Evolutionary conservation across 345 rosid genomes (phyloP).

Genomic region (Citrus inodora): DNA sequence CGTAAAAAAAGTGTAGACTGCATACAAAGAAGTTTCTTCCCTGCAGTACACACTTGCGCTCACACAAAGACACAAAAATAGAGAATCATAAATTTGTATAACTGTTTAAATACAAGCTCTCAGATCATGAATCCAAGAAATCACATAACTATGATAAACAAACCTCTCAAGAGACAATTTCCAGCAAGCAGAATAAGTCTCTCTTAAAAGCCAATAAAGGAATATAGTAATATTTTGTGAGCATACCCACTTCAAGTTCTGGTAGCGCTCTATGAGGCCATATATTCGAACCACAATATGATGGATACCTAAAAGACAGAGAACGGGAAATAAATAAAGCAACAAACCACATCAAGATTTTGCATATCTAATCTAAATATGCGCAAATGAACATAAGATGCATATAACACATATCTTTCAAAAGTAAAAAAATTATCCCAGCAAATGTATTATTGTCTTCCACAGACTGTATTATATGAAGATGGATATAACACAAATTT

Average conservation of each 20-base stretch:
- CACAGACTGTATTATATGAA: background rate
- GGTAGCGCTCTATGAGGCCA: constrained; percentile 77
- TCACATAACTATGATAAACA: background rate
- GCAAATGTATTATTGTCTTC: background rate
- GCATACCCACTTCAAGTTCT: constrained; percentile 79
- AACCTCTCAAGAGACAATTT: background rate
- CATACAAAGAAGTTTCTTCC: background rate
- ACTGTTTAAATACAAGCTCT: background rate
- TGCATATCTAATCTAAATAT: background rate
- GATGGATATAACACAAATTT: background rate
- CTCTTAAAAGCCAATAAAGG: background rate
- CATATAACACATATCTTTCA: background rate
- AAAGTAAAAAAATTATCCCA: background rate
- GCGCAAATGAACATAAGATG: background rate
- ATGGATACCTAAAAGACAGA: constrained; percentile 65
- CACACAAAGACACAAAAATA: background rate
- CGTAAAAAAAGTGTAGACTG: background rate
- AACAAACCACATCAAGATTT: background rate
- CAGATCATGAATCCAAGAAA: background rate
- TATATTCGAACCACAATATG: constrained; percentile 84
- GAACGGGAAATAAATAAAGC: constrained; percentile 9
- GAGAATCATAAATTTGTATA: background rate
- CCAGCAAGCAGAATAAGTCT: background rate
- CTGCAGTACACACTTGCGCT: background rate
- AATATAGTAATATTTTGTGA: constrained; percentile 9